A percentile compares a stretch with the other conserved stretches of the same genome.
Conservation (phyloP, 441 rosid genomes). For the Aquilaria agallochum region DNA sequence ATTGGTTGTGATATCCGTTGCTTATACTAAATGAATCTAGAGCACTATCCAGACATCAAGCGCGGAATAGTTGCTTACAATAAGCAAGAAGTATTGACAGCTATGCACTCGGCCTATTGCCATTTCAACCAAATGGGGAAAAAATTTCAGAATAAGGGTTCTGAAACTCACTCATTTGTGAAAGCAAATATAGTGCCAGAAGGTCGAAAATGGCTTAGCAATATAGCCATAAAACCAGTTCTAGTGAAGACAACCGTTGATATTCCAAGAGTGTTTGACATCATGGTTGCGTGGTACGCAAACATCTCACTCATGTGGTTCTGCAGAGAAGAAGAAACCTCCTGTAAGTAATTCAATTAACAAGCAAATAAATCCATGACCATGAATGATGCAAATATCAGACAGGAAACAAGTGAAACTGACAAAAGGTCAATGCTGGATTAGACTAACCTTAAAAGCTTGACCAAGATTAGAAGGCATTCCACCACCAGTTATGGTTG, state of each 20-base stretch:
- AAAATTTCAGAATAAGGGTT: conserved; percentile 4
- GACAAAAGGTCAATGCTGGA: conserved; percentile 2
- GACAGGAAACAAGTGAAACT: background rate
- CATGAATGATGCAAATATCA: background rate
- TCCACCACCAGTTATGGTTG: conserved; percentile 69
- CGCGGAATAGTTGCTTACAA: too few species aligned
- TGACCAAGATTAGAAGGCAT: conserved; percentile 93
- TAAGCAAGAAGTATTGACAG: too few species aligned
- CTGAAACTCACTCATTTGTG: conserved; percentile 76
- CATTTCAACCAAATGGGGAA: background rate
- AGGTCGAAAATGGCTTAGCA: conserved; percentile 93
- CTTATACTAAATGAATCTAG: too few species aligned
- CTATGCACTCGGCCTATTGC: too few species aligned
- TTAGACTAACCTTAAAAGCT: conserved; percentile 74
- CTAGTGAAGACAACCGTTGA: conserved; percentile 95
- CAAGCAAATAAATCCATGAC: conserved; percentile 8
- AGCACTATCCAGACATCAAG: too few species aligned
- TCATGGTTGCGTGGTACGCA: conserved; percentile 99
- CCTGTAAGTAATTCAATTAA: conserved; percentile 13
- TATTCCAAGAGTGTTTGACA: conserved; percentile 97
- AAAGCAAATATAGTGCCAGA: conserved; percentile 95
- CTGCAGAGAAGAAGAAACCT: conserved; percentile 36
- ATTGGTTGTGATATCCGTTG: too few species aligned
- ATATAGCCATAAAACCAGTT: conserved; percentile 92
- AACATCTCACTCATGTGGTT: conserved; percentile 99